phyloP scores from a whole-genome alignment of 352 stramenopile genomes.

The Phytophthora meadii region DNA sequence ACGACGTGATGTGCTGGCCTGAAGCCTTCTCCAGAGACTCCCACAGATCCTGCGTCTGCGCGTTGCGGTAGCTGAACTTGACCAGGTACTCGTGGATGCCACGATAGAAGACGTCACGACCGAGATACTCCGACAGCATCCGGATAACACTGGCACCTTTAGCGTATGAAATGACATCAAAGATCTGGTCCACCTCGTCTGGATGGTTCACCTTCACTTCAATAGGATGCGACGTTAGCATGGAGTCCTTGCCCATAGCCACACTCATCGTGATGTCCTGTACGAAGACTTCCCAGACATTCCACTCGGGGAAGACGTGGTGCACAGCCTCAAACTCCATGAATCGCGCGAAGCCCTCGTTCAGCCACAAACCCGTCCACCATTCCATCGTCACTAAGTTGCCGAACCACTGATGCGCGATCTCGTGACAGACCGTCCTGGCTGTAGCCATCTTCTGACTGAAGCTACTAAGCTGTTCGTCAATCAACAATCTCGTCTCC shows the following conservation, averaged over 20 bases:
- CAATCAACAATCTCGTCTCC: constrained; percentile 92
- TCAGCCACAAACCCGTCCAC: constrained; percentile 97
- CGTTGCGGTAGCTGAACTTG: constrained; percentile 94
- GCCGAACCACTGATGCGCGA: constrained; percentile 97
- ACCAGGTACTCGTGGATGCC: constrained; percentile 95
- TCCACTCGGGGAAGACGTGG: constrained; percentile 94
- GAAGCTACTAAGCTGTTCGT: constrained; percentile 75
- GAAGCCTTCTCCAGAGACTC: constrained; percentile 91
- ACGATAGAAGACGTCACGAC: constrained; percentile 76
- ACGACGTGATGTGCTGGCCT: constrained; percentile 89
- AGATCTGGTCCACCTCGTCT: constrained; percentile 98
- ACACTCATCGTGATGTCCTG: constrained; percentile 75
- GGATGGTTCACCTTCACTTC: constrained; percentile 94
- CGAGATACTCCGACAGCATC: constrained; percentile 82
- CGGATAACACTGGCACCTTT: constrained; percentile 90
- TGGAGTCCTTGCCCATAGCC: constrained; percentile 94
- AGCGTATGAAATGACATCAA: constrained; percentile 97
- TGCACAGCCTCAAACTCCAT: constrained; percentile 96
- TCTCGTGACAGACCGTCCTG: constrained; percentile 97
- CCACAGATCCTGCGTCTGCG: constrained; percentile 96
- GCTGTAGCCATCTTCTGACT: constrained; percentile 84
- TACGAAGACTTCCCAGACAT: constrained; percentile 97
- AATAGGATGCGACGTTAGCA: constrained; percentile 93
- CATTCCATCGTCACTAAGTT: constrained; percentile 99
- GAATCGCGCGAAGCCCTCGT: constrained; percentile 98